These are phyloP conservation scores for Xylariaceae sp. DNA, from an alignment of 2,329 filamentous ascomycete genomes.

Conservation along the genomic window DNA sequence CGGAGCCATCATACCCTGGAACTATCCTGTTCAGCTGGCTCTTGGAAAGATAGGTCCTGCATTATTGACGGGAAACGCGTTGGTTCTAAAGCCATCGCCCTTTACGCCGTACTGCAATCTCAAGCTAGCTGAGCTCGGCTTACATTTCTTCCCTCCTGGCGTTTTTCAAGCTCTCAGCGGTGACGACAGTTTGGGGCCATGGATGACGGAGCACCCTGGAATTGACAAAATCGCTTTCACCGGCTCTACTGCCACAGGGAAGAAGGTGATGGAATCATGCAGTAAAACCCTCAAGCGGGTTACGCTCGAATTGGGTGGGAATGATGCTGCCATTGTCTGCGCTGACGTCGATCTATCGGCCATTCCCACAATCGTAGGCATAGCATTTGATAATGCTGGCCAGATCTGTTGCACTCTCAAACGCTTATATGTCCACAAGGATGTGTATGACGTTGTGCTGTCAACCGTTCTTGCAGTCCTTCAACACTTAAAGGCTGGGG, in stretches of 20 bases:
- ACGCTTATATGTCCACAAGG: slow-evolving; percentile 53
- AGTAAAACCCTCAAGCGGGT: slow-evolving; percentile 56
- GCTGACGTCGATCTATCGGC: slow-evolving; percentile 47
- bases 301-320: slow-evolving; percentile 61
- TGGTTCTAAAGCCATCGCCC: slow-evolving; percentile 55
- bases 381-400: slow-evolving; percentile 41
- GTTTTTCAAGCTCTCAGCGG: slow-evolving; percentile 59
- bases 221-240: slow-evolving; percentile 63
- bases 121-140: slow-evolving; percentile 56
- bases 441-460: slow-evolving; percentile 44
- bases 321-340: slow-evolving; percentile 55
- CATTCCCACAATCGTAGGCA: slow-evolving; percentile 36
- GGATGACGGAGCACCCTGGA: slow-evolving; percentile 55
- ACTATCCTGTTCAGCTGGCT: slow-evolving; percentile 51
- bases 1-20: slow-evolving; percentile 52
- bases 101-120: slow-evolving; percentile 45
- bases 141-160: slow-evolving; percentile 56
- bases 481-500: slow-evolving; percentile 23
- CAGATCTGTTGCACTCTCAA: slow-evolving; percentile 50
- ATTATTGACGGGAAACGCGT: slow-evolving; percentile 51
- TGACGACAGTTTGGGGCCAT: slow-evolving; percentile 56
- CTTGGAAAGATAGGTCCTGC: slow-evolving; percentile 53
- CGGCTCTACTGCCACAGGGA: slow-evolving; percentile 56
- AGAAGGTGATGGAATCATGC: slow-evolving; percentile 55
- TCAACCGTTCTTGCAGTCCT: slow-evolving; percentile 46